Base-by-base conservation (phyloP, 1,139 yeast species). In the Debaryomycetaceae sp. region DNA sequence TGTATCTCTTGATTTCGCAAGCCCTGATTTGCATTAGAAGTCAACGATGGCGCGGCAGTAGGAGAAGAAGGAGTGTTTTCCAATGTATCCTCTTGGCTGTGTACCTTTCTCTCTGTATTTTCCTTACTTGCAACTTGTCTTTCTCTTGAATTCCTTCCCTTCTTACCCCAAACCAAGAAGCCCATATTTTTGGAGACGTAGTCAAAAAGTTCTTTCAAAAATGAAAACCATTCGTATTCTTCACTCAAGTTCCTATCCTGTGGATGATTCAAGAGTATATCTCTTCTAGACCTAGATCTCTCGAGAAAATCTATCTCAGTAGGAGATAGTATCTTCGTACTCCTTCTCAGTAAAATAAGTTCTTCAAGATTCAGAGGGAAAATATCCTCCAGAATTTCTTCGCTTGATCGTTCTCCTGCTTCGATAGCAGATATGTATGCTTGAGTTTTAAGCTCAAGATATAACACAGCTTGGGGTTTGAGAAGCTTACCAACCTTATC, bases 381-480 rank as follows among this genome's bases (percentile, higher is more conserved):
- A 41, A 91, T 76, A 55, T 84, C 89, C 49, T 87, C 84, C 50
- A 91, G 66, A 7, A 89, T 79, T 43, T 86, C 93, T 48, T 76
- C 76, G 53, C 82, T 76, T 2, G 88, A 75, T 49, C 84, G 66
- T 47, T 84, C 90, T 7, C 82, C 83, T 5, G 87, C 83, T 54
- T 85, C 88, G 50, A 91, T 67, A 0, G 96, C 96, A 0, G 97
- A 84, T 24, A 93, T 90, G 58, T 83, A 93, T 0, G 97, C 97
- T 64, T 93, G 99, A 0, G 99, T 93, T 60, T 93, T 93, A 58
- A 93, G 73, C 55, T 93, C 97, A 43, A 93, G 72, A 55, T 77
- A 89, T 44, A 93, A 66, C 2, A 80, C 82, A 0, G 96, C 90
- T 54, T 87, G 96, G 6, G 87, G 81, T 60, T 90, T 90, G 48